Conservation (phyloP, 768 basidiomycete species). For the Boletus barrowsii region DNA sequence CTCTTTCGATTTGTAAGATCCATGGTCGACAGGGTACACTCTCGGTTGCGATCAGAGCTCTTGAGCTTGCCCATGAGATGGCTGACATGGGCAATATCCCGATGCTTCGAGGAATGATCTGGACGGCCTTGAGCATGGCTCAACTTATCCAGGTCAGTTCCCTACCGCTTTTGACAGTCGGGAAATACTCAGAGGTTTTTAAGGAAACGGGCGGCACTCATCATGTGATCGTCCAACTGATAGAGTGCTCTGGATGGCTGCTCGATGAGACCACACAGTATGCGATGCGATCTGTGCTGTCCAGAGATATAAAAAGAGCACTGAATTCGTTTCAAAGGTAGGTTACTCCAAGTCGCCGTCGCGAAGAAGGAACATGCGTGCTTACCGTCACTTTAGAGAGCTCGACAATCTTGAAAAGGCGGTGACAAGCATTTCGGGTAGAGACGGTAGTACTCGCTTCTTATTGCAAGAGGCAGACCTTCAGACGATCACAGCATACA, state of each 20-base stretch:
- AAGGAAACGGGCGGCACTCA: slow-evolving; percentile 14
- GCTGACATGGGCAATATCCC: slow-evolving; percentile 5
- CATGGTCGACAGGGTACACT: background rate
- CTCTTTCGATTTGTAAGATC: slow-evolving; percentile 1
- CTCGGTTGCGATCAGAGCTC: slow-evolving; percentile 1
- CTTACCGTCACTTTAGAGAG: slow-evolving; percentile 1
- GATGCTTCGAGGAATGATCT: slow-evolving; percentile 8
- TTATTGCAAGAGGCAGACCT: slow-evolving; percentile 10
- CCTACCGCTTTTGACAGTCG: background rate
- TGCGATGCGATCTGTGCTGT: background rate
- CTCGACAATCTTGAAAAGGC: slow-evolving; percentile 4
- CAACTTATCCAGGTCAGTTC: slow-evolving; percentile 9
- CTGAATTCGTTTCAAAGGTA: slow-evolving; percentile 7
- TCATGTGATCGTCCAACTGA: slow-evolving; percentile 10
- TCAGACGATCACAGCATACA: slow-evolving; percentile 4
- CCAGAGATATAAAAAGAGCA: slow-evolving; percentile 1
- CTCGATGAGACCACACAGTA: slow-evolving; percentile 8
- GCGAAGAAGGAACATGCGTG: too few species aligned
- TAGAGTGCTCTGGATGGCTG: slow-evolving; percentile 14
- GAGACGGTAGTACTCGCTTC: slow-evolving; percentile 4
- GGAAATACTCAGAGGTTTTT: background rate
- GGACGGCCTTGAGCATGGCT: slow-evolving; percentile 7
- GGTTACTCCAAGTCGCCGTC: background rate
- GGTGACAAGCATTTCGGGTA: slow-evolving; percentile 5
- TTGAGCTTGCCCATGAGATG: slow-evolving; percentile 4